Conservation (phyloP, 768 basidiomycete genomes). For the Phanerodontia chrysosporium region DNA sequence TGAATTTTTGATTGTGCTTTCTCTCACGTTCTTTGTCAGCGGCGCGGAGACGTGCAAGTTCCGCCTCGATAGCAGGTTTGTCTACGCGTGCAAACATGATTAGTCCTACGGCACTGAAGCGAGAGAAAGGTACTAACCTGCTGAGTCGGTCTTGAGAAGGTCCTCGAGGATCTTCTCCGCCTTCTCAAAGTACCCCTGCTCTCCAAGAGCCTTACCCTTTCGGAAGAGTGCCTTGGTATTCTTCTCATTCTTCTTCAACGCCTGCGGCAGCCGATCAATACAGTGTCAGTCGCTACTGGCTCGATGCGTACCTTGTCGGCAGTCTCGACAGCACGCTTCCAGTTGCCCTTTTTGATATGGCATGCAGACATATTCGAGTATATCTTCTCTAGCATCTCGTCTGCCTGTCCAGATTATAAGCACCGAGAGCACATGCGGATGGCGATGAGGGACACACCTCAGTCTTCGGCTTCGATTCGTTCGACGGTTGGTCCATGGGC, state of each 20-base stretch:
- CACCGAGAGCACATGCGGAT: background rate
- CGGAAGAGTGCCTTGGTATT: constrained; percentile 80
- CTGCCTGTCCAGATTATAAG: constrained; percentile 42
- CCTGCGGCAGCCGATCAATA: constrained; percentile 35
- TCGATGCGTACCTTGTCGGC: constrained; percentile 75
- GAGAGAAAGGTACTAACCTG: constrained; percentile 37
- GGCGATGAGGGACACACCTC: constrained; percentile 42
- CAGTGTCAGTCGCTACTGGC: background rate
- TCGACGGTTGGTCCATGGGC: constrained; percentile 14
- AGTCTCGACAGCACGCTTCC: constrained; percentile 75
- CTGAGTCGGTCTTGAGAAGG: constrained; percentile 56
- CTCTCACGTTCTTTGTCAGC: constrained; percentile 67
- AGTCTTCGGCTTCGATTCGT: constrained; percentile 51
- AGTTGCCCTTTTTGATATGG: constrained; percentile 76
- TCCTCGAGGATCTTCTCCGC: constrained; percentile 63
- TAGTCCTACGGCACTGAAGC: no score
- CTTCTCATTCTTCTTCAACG: constrained; percentile 65
- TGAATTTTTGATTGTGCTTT: constrained; percentile 65
- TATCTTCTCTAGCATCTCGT: constrained; percentile 74
- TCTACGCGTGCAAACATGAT: constrained; percentile 6
- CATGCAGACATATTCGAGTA: constrained; percentile 85
- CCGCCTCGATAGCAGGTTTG: constrained; percentile 63
- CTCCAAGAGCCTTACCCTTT: constrained; percentile 75
- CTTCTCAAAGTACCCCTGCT: constrained; percentile 73
- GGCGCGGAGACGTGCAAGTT: constrained; percentile 54